Evolutionary conservation across 1,284 basidiomycete species (phyloP).

Genomic region (Naganishia cerealis): DNA sequence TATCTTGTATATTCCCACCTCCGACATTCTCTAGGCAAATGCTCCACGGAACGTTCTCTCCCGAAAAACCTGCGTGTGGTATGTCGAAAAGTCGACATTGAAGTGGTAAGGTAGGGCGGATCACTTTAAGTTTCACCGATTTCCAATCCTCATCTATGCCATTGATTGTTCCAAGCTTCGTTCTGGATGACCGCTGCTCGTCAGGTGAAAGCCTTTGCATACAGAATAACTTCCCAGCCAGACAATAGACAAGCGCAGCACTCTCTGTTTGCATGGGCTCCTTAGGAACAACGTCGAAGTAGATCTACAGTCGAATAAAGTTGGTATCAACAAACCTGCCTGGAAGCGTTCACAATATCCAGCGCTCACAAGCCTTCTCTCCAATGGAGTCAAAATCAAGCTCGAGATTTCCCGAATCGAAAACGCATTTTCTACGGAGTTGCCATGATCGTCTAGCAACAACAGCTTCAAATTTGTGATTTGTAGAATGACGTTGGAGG

Average conservation of each 20-base stretch:
- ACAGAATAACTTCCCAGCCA: neutral
- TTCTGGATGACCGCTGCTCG: neutral
- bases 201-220: neutral
- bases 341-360: neutral
- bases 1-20: neutral
- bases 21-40: neutral
- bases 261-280: neutral
- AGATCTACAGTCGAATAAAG: neutral
- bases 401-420: neutral
- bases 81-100: conserved; percentile 3
- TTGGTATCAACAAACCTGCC: neutral
- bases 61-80: neutral
- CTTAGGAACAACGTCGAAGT: neutral
- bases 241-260: neutral
- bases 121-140: neutral
- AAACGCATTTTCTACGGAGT: neutral
- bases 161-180: neutral
- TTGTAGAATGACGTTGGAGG: neutral
- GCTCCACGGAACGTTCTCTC: neutral
- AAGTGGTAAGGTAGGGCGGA: neutral
- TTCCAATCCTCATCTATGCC: neutral
- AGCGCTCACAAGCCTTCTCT: neutral
- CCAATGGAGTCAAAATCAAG: neutral
- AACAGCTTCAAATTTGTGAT: neutral
- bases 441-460: neutral